A percentile compares a stretch with the other conserved stretches of the same genome.
phyloP scores from a whole-genome alignment of 441 rosid genomes.

The Mallotus repandus region DNA sequence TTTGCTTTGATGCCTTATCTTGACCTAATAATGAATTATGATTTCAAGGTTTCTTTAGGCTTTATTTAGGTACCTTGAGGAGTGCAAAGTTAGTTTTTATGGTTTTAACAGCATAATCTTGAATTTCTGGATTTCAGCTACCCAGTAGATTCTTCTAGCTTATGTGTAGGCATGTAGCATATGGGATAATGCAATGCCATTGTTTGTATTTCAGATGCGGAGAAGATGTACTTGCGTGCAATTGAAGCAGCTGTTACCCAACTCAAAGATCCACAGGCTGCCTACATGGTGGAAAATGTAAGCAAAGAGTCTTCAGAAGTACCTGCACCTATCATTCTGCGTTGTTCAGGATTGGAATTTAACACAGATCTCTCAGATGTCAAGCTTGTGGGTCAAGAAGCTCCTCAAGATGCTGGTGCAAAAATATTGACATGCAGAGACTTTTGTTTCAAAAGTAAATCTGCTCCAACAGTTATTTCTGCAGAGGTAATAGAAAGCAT shows the following conservation, averaged over 20 bases:
- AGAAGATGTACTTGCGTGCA: constrained; percentile 45
- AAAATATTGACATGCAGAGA: constrained; percentile 50
- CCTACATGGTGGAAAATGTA: constrained; percentile 51
- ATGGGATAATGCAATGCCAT: not conserved
- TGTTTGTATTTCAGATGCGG: constrained; percentile 44
- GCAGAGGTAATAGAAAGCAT: constrained; percentile 54
- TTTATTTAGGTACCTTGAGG: too few species aligned
- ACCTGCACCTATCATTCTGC: constrained; percentile 48
- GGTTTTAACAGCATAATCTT: not conserved
- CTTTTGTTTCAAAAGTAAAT: constrained; percentile 53
- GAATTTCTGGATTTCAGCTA: not conserved
- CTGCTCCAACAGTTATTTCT: constrained; percentile 36
- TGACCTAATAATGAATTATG: too few species aligned
- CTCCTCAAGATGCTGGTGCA: constrained; percentile 35
- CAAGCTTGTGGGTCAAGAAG: constrained; percentile 44
- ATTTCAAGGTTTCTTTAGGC: too few species aligned
- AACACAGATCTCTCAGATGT: constrained; percentile 37
- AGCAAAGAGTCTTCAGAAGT: constrained; percentile 40
- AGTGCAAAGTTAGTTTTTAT: not conserved
- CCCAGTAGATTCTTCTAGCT: not conserved
- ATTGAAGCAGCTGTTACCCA: constrained; percentile 47
- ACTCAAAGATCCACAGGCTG: constrained; percentile 59
- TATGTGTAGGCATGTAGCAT: not conserved
- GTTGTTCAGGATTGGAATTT: constrained; percentile 55
- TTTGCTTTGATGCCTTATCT: not conserved